A percentile compares a stretch with the other conserved stretches of the same genome.
Evolutionary conservation across 1,284 basidiomycete species (phyloP).

Genomic region (Sanghuangporus sanghuang): DNA sequence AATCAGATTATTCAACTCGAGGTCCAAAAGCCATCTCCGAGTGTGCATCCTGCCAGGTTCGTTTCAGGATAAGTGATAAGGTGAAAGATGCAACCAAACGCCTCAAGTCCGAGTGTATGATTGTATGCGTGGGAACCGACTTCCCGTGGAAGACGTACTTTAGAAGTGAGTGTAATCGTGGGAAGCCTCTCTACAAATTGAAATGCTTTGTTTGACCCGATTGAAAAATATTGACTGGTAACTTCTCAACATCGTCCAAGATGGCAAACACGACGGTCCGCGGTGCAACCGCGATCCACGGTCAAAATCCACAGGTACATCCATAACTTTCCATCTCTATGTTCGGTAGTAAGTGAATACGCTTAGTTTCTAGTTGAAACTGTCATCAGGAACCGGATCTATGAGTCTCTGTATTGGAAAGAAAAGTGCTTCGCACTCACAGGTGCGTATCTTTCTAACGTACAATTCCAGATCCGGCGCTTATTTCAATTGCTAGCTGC

Average conservation of each 20-base stretch:
- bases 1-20: too few species aligned
- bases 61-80: too few species aligned
- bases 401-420: slow-evolving; percentile 96
- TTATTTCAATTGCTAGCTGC: slow-evolving; percentile 53
- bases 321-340: background rate
- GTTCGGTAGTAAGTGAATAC: slow-evolving; percentile 18
- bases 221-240: too few species aligned
- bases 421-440: slow-evolving; percentile 93
- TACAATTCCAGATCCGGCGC: background rate
- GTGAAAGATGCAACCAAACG: too few species aligned
- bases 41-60: too few species aligned
- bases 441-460: slow-evolving; percentile 42
- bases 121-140: too few species aligned
- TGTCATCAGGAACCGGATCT: slow-evolving; percentile 93
- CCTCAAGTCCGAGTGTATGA: too few species aligned
- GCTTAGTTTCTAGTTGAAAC: slow-evolving; percentile 91
- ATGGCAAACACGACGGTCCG: slow-evolving; percentile 91
- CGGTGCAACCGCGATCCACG: slow-evolving; percentile 83
- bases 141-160: too few species aligned
- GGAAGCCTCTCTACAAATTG: too few species aligned
- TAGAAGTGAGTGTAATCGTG: too few species aligned
- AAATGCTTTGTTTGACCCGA: too few species aligned
- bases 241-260: slow-evolving; percentile 6
- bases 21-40: too few species aligned
- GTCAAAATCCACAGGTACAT: slow-evolving; percentile 85